phyloP scores from a whole-genome alignment of 768 basidiomycete species.

The Termitomyces bulborhizus region DNA sequence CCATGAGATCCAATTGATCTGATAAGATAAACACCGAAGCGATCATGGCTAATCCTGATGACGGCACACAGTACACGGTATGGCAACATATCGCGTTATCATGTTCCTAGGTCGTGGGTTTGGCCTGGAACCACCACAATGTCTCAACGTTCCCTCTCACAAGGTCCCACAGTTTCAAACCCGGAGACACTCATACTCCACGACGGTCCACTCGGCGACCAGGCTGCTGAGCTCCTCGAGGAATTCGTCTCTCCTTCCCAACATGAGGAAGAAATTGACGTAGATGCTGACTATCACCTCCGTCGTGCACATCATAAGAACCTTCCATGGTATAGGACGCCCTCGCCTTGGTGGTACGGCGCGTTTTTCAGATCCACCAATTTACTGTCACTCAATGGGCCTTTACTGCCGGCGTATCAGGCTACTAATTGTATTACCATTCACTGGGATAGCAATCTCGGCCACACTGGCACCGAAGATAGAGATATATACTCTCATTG shows the following conservation, averaged over 20 bases:
- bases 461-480: slow-evolving; percentile 64
- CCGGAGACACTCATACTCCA: slow-evolving; percentile 34
- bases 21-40: slow-evolving; percentile 11
- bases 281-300: slow-evolving; percentile 19
- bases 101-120: slow-evolving; percentile 1
- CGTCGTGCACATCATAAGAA: slow-evolving; percentile 5
- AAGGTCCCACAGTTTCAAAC: slow-evolving; percentile 20
- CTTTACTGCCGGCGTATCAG: slow-evolving; percentile 27
- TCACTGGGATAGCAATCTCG: slow-evolving; percentile 48
- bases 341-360: slow-evolving; percentile 67
- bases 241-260: slow-evolving; percentile 39
- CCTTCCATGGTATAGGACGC: slow-evolving; percentile 70
- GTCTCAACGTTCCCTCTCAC: slow-evolving; percentile 8
- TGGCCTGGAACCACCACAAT: slow-evolving; percentile 3
- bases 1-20: slow-evolving; percentile 16
- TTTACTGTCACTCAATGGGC: background rate
- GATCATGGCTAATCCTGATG: background rate
- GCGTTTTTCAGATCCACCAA: background rate
- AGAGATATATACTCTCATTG: slow-evolving; percentile 69
- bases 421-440: slow-evolving; percentile 48
- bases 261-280: slow-evolving; percentile 24
- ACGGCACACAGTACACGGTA: background rate
- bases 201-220: slow-evolving; percentile 39
- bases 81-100: background rate
- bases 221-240: slow-evolving; percentile 38